Evolutionary conservation across 805 yeast species (phyloP).

Genomic region (Middelhovenomyces tepae): DNA sequence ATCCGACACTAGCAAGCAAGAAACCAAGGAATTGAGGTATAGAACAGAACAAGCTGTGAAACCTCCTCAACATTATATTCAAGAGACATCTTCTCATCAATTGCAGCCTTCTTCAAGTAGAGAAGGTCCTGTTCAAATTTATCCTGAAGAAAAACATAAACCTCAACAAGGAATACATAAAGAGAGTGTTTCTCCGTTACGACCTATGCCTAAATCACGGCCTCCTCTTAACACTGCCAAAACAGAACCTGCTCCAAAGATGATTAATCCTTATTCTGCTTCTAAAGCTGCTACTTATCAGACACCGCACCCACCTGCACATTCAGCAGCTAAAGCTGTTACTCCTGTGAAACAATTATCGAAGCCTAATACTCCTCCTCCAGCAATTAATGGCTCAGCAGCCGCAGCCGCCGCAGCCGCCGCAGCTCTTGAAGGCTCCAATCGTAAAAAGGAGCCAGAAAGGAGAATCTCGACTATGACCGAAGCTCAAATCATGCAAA

Average conservation of each 20-base stretch:
- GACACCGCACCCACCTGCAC: constrained; percentile 23
- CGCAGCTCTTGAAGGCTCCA: constrained; percentile 18
- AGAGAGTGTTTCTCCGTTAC: constrained; percentile 1
- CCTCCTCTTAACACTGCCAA: constrained; percentile 14
- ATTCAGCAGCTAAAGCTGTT: constrained; percentile 2
- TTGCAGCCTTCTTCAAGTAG: too few relatives aligned
- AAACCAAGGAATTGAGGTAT: too few relatives aligned
- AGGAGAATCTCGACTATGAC: constrained; percentile 55
- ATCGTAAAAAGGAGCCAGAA: constrained; percentile 29
- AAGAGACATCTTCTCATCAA: too few relatives aligned
- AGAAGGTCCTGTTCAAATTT: too few relatives aligned
- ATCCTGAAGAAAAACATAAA: constrained; percentile 2
- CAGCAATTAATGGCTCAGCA: constrained; percentile 7
- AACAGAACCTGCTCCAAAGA: constrained; percentile 5
- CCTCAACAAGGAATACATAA: constrained; percentile 2
- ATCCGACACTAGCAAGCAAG: too few relatives aligned
- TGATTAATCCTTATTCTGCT: constrained; percentile 1
- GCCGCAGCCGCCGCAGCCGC: constrained; percentile 33
- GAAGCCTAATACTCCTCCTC: constrained; percentile 7
- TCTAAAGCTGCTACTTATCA: constrained; percentile 13
- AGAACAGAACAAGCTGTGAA: too few relatives aligned
- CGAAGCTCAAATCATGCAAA: constrained; percentile 81
- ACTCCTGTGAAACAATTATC: constrained; percentile 3
- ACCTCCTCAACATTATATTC: too few relatives aligned
- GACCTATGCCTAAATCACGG: constrained; percentile 1